A percentile compares a stretch with the other conserved stretches of the same genome.
phyloP scores from a whole-genome alignment of 768 basidiomycete species.

The Zangia roseola region DNA sequence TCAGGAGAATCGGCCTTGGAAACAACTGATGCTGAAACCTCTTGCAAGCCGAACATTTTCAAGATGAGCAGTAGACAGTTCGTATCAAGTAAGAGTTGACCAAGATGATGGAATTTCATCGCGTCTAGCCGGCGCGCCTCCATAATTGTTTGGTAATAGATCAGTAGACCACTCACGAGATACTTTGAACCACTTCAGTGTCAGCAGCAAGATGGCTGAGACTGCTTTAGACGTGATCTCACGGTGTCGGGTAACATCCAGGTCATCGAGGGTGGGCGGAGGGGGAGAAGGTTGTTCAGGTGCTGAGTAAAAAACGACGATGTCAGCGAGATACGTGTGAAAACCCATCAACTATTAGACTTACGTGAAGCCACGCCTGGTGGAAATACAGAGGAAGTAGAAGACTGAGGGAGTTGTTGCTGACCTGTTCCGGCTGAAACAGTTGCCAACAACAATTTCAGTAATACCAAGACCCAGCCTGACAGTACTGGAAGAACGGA shows the following conservation, averaged over 20 bases:
- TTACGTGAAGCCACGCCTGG: constrained; percentile 67
- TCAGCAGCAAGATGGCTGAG: constrained; percentile 87
- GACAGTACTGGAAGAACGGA: constrained; percentile 80
- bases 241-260: constrained; percentile 90
- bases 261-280: constrained; percentile 83
- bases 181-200: constrained; percentile 97
- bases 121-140: constrained; percentile 55
- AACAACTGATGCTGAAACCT: constrained; percentile 80
- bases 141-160: not conserved
- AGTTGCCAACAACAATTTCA: constrained; percentile 90
- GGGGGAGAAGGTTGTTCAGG: constrained; percentile 61
- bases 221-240: constrained; percentile 98
- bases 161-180: constrained; percentile 66
- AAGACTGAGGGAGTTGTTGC: constrained; percentile 59
- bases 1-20: constrained; percentile 87
- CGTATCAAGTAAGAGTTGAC: constrained; percentile 92
- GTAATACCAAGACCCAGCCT: constrained; percentile 88
- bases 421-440: constrained; percentile 74
- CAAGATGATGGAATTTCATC: constrained; percentile 98
- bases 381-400: constrained; percentile 69
- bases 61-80: constrained; percentile 91
- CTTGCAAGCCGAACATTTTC: constrained; percentile 98
- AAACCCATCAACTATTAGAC: constrained; percentile 14
- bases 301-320: constrained; percentile 39
- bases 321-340: constrained; percentile 1